Percentiles rank a stretch among this genome's conserved stretches.
Conservation (phyloP, 768 basidiomycete species). For the Coprinopsis marcescibilis region DNA sequence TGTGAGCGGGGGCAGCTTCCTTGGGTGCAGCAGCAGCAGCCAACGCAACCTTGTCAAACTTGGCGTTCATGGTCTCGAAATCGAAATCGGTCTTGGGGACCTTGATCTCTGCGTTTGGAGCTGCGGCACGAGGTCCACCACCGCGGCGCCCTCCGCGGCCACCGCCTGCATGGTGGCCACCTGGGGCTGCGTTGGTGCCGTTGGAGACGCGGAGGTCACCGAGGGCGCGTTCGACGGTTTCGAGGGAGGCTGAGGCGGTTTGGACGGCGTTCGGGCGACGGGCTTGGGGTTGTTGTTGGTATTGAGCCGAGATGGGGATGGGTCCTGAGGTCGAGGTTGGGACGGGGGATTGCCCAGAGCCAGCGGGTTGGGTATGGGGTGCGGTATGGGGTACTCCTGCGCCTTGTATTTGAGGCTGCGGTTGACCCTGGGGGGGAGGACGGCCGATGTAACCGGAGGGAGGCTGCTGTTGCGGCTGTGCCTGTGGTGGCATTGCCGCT, state of each 20-base stretch:
- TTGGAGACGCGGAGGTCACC: constrained; percentile 44
- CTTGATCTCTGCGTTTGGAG: constrained; percentile 37
- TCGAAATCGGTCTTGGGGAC: constrained; percentile 80
- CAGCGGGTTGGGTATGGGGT: no score
- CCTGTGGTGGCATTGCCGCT: constrained; percentile 15
- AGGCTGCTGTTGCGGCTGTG: constrained; percentile 17
- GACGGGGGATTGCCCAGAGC: no score
- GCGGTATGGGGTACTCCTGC: no score
- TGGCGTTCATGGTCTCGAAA: constrained; percentile 70
- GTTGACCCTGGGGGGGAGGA: constrained; percentile 21
- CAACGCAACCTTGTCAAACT: constrained; percentile 71
- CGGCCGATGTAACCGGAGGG: constrained; percentile 20
- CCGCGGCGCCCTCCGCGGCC: constrained; percentile 26
- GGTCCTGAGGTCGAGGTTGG: constrained; percentile 18
- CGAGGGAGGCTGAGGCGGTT: constrained; percentile 67
- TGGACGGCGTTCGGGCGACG: constrained; percentile 47
- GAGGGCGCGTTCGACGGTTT: constrained; percentile 55
- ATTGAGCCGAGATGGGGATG: constrained; percentile 12
- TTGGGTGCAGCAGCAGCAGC: constrained; percentile 21
- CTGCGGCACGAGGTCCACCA: constrained; percentile 16
- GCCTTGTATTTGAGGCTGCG: constrained; percentile 20
- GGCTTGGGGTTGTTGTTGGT: constrained; percentile 11
- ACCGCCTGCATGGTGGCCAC: constrained; percentile 12
- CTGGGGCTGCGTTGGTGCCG: constrained; percentile 6
- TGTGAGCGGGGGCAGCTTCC: constrained; percentile 6